These are phyloP conservation scores for Plasmodium chabaudi DNA, from an alignment of 169 alveolate genomes.

Conservation along the genomic window DNA sequence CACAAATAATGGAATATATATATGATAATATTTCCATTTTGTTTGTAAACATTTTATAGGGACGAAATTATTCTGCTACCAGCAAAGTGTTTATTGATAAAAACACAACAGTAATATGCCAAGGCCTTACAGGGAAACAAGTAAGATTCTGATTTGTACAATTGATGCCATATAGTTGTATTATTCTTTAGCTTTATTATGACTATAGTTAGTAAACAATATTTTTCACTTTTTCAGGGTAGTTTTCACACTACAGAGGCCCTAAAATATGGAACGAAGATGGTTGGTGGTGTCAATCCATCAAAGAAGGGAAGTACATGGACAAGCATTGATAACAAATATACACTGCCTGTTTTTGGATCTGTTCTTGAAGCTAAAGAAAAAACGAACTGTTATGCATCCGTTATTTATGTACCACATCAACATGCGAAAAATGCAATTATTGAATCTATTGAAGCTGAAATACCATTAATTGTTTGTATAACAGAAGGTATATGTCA, in stretches of 20 bases:
- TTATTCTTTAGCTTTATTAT: background rate
- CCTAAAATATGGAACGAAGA: constrained; percentile 91
- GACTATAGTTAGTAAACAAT: background rate
- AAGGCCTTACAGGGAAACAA: constrained; percentile 95
- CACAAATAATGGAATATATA: background rate
- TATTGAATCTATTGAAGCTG: constrained; percentile 96
- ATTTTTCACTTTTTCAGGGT: constrained; percentile 83
- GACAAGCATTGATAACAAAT: constrained; percentile 83
- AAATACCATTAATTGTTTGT: constrained; percentile 94
- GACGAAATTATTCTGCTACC: constrained; percentile 78
- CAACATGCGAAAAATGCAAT: constrained; percentile 96
- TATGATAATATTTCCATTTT: background rate
- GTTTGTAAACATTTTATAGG: constrained; percentile 13
- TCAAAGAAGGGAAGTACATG: constrained; percentile 90
- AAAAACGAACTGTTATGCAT: constrained; percentile 94
- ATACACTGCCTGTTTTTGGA: constrained; percentile 86
- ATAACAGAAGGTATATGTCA: constrained; percentile 99
- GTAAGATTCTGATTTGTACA: constrained; percentile 76
- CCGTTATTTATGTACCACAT: constrained; percentile 97
- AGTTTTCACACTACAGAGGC: constrained; percentile 93
- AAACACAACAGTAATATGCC: constrained; percentile 93
- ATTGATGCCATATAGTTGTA: background rate
- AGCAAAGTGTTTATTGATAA: constrained; percentile 92
- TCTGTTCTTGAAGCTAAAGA: constrained; percentile 78
- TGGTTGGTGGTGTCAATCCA: constrained; percentile 96